phyloP scores from a whole-genome alignment of 2,329 filamentous ascomycete genomes.

The Lecanosticta acicola region DNA sequence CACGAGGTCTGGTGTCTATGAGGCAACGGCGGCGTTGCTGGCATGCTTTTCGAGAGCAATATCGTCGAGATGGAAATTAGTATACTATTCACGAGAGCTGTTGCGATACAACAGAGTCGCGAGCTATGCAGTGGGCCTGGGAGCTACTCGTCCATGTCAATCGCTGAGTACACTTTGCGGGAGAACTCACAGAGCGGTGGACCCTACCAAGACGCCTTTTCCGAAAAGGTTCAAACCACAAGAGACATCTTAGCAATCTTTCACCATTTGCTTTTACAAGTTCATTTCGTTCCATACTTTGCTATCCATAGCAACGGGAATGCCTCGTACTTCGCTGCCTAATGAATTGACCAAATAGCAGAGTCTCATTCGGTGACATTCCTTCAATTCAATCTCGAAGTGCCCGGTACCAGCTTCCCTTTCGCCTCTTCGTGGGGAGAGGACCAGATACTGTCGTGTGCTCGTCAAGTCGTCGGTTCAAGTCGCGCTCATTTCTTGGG shows the following conservation, averaged over 20 bases:
- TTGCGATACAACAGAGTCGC: no score
- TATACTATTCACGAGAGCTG: no score
- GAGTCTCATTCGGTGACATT: not conserved
- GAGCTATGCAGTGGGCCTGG: no score
- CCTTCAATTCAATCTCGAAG: not conserved
- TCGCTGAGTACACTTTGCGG: no score
- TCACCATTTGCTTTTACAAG: not conserved
- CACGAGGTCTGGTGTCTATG: no score
- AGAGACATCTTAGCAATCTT: no score
- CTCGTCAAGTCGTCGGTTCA: not conserved
- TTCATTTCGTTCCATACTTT: not conserved
- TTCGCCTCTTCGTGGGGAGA: not conserved
- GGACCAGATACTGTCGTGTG: not conserved
- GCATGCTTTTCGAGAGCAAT: no score
- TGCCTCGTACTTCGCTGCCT: not conserved
- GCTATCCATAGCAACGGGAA: not conserved
- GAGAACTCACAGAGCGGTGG: no score
- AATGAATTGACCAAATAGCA: not conserved
- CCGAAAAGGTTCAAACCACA: not conserved
- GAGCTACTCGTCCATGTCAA: no score
- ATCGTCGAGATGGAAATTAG: no score
- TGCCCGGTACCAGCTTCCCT: not conserved
- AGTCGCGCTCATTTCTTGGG: conserved; percentile 8
- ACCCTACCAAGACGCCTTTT: no score
- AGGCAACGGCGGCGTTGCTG: no score